Conservation (phyloP, 208 protist genomes). For the Trypanosoma congolense region DNA sequence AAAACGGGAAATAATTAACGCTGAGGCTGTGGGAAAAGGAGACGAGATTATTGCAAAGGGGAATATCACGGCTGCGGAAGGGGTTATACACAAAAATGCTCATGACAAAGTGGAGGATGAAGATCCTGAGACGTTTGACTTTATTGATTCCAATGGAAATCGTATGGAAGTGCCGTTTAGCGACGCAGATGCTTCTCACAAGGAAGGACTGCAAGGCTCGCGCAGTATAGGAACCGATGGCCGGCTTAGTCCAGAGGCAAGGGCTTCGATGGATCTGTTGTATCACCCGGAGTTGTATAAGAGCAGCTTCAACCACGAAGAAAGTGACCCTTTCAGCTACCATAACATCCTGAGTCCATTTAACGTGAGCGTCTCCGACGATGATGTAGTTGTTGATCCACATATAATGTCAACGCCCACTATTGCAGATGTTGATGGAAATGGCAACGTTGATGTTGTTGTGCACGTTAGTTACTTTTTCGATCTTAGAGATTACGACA, state of each 20-base stretch:
- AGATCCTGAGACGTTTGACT: constrained; percentile 7
- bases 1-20: background rate
- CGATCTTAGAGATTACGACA: constrained; percentile 46
- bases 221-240: constrained; percentile 35
- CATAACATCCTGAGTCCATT: constrained; percentile 26
- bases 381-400: constrained; percentile 79
- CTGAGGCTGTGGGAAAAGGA: background rate
- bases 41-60: background rate
- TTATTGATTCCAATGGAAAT: background rate
- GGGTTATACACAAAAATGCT: background rate
- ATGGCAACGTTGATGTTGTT: constrained; percentile 84
- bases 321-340: constrained; percentile 35
- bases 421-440: constrained; percentile 78
- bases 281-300: constrained; percentile 68
- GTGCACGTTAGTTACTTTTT: constrained; percentile 90
- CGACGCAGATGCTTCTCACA: background rate
- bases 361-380: constrained; percentile 20
- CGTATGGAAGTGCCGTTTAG: constrained; percentile 20
- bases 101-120: constrained; percentile 15
- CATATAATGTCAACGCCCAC: constrained; percentile 87
- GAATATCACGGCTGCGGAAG: background rate
- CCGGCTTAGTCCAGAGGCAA: constrained; percentile 64
- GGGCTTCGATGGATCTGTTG: constrained; percentile 63
- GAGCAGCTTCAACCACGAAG: constrained; percentile 23
- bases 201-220: background rate